phyloP scores from a whole-genome alignment of 2,329 filamentous ascomycete genomes.

The Dryadomyces quercivorus region DNA sequence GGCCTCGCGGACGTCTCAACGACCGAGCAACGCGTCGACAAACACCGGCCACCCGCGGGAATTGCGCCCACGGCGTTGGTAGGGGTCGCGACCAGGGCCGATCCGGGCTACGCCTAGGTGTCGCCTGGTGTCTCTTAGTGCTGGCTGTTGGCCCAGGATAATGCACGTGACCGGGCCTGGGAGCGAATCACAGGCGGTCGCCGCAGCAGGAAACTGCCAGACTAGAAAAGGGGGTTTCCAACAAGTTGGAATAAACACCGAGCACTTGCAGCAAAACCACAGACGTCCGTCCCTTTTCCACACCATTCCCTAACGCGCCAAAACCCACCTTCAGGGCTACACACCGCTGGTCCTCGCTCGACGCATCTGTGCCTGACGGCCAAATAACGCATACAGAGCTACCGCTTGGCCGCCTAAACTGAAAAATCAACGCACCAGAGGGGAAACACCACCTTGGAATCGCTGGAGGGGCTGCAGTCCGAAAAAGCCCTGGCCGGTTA shows the following conservation, averaged over 20 bases:
- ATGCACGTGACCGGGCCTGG: neutral
- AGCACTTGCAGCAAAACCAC: neutral
- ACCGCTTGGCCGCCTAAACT: neutral
- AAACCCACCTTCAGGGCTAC: neutral
- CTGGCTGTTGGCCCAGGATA: neutral
- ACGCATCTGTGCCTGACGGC: conserved; percentile 1
- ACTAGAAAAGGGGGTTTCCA: neutral
- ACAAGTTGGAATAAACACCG: neutral
- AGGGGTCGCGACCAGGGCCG: too few species aligned
- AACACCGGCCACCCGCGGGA: too few species aligned
- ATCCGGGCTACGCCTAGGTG: too few species aligned
- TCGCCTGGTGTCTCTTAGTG: neutral
- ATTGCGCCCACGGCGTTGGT: too few species aligned
- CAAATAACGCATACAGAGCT: neutral
- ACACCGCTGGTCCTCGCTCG: neutral
- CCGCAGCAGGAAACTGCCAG: neutral
- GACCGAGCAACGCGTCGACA: too few species aligned
- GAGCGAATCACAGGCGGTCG: neutral
- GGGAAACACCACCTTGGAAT: neutral
- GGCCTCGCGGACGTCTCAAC: too few species aligned
- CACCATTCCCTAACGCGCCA: neutral
- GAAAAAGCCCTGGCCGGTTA: neutral
- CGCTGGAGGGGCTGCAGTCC: neutral
- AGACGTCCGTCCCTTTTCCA: neutral
- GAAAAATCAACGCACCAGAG: neutral